A percentile compares a stretch with the other conserved stretches of the same genome.
These are phyloP conservation scores for Hypoxylon lienhwacheense DNA, from an alignment of 495 filamentous ascomycete genomes.

Conservation along the genomic window DNA sequence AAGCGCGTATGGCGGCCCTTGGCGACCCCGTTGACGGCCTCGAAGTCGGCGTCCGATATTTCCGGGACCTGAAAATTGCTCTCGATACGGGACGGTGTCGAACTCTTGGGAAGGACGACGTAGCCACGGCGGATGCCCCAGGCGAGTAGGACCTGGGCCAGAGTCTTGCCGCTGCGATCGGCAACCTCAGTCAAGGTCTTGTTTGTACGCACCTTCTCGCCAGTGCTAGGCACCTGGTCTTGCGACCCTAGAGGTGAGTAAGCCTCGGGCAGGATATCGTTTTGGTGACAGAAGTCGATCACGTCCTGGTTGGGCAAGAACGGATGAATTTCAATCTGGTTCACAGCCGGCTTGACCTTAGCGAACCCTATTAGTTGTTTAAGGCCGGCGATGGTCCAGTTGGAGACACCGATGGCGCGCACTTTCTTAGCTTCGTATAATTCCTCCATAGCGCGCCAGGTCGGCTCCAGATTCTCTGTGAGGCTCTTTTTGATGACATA, in stretches of 20 bases:
- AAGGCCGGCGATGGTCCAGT: constrained; percentile 51
- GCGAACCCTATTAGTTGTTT: constrained; percentile 45
- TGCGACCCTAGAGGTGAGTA: constrained; percentile 65
- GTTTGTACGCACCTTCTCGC: constrained; percentile 49
- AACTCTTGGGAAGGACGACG: constrained; percentile 56
- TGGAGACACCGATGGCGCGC: constrained; percentile 53
- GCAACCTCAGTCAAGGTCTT: constrained; percentile 46
- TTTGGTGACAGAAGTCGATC: constrained; percentile 57
- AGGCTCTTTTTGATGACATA: constrained; percentile 45
- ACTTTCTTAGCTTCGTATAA: constrained; percentile 45
- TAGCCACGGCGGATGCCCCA: constrained; percentile 50
- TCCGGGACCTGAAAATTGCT: constrained; percentile 53
- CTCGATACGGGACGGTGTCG: constrained; percentile 67
- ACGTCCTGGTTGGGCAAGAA: constrained; percentile 58
- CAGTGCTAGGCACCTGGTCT: constrained; percentile 56
- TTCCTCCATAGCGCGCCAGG: constrained; percentile 55
- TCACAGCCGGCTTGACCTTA: constrained; percentile 49
- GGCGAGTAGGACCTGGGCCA: constrained; percentile 53
- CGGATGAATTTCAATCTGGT: constrained; percentile 57
- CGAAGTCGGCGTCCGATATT: constrained; percentile 46
- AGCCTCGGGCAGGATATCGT: constrained; percentile 67
- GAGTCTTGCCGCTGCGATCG: constrained; percentile 43
- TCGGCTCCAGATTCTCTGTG: constrained; percentile 59
- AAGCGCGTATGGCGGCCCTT: constrained; percentile 63
- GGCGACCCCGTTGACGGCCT: constrained; percentile 46